phyloP scores from a whole-genome alignment of 441 rosid genomes.

The Macaranga tanarius region DNA sequence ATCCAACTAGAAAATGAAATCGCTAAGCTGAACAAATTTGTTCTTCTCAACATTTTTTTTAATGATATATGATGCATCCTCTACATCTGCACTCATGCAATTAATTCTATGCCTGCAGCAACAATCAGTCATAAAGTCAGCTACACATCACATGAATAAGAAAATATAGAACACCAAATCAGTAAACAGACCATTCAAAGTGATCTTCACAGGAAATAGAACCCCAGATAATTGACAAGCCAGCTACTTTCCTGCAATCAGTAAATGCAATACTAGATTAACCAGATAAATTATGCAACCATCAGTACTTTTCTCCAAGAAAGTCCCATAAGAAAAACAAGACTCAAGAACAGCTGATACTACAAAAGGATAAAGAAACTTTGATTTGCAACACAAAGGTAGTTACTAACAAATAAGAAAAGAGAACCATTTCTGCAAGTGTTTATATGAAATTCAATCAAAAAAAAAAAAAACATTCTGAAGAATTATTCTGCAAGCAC shows the following conservation, averaged over 20 bases:
- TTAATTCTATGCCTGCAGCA: constrained; percentile 66
- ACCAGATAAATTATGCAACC: not conserved
- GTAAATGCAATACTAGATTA: not conserved
- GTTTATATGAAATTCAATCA: not conserved
- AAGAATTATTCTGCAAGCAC: not conserved
- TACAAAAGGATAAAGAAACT: not conserved
- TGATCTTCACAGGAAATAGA: constrained; percentile 77
- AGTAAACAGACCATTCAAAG: constrained; percentile 49
- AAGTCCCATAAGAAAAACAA: not conserved
- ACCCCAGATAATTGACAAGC: constrained; percentile 52
- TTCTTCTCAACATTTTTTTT: constrained; percentile 25
- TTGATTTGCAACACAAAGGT: not conserved
- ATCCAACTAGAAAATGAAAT: constrained; percentile 53
- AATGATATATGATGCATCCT: constrained; percentile 44
- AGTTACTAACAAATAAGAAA: not conserved
- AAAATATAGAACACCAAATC: not conserved
- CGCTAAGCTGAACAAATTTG: constrained; percentile 48
- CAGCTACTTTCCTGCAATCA: constrained; percentile 53
- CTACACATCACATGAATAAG: not conserved
- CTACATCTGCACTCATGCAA: constrained; percentile 48
- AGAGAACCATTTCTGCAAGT: not conserved
- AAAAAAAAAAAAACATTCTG: not conserved
- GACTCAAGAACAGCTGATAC: not conserved
- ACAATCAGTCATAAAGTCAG: not conserved
- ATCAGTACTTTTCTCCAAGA: not conserved